These are phyloP conservation scores for Ganoderma leucocontextum DNA, from an alignment of 1,284 basidiomycete genomes.

Conservation along the genomic window DNA sequence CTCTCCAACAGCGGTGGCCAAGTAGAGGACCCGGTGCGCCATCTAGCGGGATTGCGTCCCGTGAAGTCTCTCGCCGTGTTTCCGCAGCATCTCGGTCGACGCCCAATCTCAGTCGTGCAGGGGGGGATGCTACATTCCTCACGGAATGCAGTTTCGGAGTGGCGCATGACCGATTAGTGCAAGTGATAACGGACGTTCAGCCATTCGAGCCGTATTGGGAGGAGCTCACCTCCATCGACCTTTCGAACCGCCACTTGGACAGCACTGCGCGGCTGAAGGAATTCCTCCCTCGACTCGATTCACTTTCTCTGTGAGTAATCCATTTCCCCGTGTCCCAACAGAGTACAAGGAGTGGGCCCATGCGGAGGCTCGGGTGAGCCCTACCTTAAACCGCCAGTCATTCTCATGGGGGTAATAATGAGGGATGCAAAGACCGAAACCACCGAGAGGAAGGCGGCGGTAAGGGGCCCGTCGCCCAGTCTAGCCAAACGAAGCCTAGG, in stretches of 20 bases:
- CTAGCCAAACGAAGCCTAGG: not conserved
- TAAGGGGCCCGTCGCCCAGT: not conserved
- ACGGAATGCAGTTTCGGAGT: slow-evolving; percentile 96
- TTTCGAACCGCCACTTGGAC: slow-evolving; percentile 84
- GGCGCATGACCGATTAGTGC: slow-evolving; percentile 88
- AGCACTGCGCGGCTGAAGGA: slow-evolving; percentile 94
- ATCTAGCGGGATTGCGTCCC: slow-evolving; percentile 24
- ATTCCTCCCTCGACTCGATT: slow-evolving; percentile 88
- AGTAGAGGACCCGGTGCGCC: slow-evolving; percentile 38
- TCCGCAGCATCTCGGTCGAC: slow-evolving; percentile 44
- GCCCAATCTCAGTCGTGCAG: slow-evolving; percentile 22
- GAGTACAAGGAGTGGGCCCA: not conserved
- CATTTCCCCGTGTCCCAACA: not conserved
- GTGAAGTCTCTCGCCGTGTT: slow-evolving; percentile 48
- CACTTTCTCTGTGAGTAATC: slow-evolving; percentile 75
- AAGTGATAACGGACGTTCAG: slow-evolving; percentile 94
- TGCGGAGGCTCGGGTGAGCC: not conserved
- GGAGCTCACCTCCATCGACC: slow-evolving; percentile 76
- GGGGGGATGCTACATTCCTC: slow-evolving; percentile 79
- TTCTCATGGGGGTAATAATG: slow-evolving; percentile 25
- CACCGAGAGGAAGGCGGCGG: slow-evolving; percentile 10
- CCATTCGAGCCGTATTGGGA: slow-evolving; percentile 98
- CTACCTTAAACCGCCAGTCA: slow-evolving; percentile 2
- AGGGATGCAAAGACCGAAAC: slow-evolving; percentile 10
- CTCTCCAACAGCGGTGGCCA: slow-evolving; percentile 51